Evolutionary conservation across 345 rosid genomes (phyloP), one percentile per base, ranked within the genome.

Genomic region (Bruguiera sexangula): DNA sequence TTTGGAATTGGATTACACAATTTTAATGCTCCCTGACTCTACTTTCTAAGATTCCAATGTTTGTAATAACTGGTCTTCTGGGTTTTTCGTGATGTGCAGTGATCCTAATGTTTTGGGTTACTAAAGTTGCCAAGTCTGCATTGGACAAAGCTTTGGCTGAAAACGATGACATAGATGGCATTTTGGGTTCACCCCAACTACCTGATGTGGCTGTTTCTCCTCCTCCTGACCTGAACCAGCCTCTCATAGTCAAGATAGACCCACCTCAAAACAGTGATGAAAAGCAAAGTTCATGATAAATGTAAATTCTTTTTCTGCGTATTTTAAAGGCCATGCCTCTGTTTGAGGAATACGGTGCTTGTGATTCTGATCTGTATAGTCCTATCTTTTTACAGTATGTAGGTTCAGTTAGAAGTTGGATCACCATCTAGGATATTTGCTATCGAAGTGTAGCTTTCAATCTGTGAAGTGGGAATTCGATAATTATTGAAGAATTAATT

Each of bases 101-200:
- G 81, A 62, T 90, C 60, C 74, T 95, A 72, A 89, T 95, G 81
- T 73, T 83, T 21, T 84, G 87, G 46, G 94, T 95, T 36, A 90
- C 94, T 0, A 89, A 80, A 76, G 94, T 92, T 1, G 99, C 99
- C 8, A 85, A 84, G 78, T 69, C 88, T 16, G 96, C 99, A 27
- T 73, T 95, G 77, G 90, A 83, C 16, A 92, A 92, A 82, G 98
- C 99, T 56, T 78, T 95, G 85, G 98, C 91, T 0, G 99, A 95
- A 83, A 86, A 88, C 43, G 98, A 85, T 62, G 88, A 81, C 31
- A 43, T 87, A 6, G 92, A 79, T 56, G 81, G 69, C 13, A 70
- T 82, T 36, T 43, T 77, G 20, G 77, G 66, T 34, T 67, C 86
- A 0, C 81, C 89, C 0, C 84, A 85, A 74, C 77, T 81, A 78